A percentile compares a stretch with the other conserved stretches of the same genome.
Conservation (phyloP, 768 basidiomycete species). For the Lyophyllum decastes region DNA sequence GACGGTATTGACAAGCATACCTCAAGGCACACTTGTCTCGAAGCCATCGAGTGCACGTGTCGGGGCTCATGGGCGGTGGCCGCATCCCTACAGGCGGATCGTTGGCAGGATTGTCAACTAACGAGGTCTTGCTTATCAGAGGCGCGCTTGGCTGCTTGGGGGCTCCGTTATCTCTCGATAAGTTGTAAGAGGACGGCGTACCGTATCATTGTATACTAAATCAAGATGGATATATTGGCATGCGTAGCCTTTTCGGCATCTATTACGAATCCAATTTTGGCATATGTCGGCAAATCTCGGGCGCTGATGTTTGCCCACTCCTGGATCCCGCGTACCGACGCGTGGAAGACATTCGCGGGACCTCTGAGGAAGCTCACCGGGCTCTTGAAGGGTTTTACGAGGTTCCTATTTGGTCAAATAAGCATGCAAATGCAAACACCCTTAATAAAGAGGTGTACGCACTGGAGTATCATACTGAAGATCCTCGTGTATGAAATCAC, state of each 20-base stretch:
- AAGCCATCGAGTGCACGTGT: slow-evolving; percentile 29
- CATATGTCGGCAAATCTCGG: slow-evolving; percentile 23
- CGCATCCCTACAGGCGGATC: slow-evolving; percentile 21
- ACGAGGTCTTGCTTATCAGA: not conserved
- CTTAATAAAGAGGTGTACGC: not conserved
- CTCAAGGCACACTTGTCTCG: slow-evolving; percentile 26
- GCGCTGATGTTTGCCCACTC: slow-evolving; percentile 13
- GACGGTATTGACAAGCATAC: slow-evolving; percentile 28
- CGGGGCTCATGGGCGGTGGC: slow-evolving; percentile 10
- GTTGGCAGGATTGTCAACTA: not conserved
- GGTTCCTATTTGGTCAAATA: not conserved
- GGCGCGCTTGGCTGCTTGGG: too few relatives aligned
- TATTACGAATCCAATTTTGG: slow-evolving; percentile 32
- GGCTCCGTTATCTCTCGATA: too few relatives aligned
- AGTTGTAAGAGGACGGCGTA: too few relatives aligned
- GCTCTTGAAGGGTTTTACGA: not conserved
- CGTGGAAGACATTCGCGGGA: too few relatives aligned
- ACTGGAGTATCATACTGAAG: slow-evolving; percentile 14
- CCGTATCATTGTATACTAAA: slow-evolving; percentile 21
- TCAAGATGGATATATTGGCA: slow-evolving; percentile 27
- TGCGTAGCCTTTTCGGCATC: slow-evolving; percentile 21
- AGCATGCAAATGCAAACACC: not conserved
- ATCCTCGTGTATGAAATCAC: slow-evolving; percentile 13
- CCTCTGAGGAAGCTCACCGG: too few relatives aligned
- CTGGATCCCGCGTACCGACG: not conserved